Conservation (phyloP, 2,329 filamentous ascomycete species). For the Pseudonectria foliicola region DNA sequence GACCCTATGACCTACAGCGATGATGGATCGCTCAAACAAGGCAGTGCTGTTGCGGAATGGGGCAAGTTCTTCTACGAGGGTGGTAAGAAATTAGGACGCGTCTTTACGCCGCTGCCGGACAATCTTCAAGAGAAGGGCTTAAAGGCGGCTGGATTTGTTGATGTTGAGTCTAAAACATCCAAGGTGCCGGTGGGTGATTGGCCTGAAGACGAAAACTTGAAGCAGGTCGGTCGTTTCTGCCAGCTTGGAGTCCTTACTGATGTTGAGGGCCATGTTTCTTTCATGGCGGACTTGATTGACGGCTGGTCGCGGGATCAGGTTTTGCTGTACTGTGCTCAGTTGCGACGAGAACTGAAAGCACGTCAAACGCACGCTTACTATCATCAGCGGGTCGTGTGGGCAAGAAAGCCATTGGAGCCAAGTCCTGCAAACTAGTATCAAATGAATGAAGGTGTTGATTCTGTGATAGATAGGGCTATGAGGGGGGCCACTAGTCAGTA, state of each 20-base stretch:
- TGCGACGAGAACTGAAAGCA: conserved; percentile 23
- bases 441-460: no score
- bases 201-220: conserved; percentile 11
- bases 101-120: conserved; percentile 14
- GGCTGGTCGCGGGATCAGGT: conserved; percentile 29
- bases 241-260: conserved; percentile 28
- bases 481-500: no score
- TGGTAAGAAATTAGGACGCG: conserved; percentile 22
- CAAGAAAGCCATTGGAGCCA: conserved; percentile 15
- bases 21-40: conserved; percentile 21
- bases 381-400: conserved; percentile 21
- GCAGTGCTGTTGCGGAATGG: conserved; percentile 21
- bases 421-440: no score
- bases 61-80: conserved; percentile 21
- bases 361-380: conserved; percentile 24
- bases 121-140: conserved; percentile 13
- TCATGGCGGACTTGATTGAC: conserved; percentile 27
- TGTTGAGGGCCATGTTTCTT: conserved; percentile 26
- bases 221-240: conserved; percentile 19
- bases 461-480: no score
- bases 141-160: conserved; percentile 13
- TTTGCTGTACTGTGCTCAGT: conserved; percentile 24
- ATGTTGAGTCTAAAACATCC: conserved; percentile 14
- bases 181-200: conserved; percentile 15
- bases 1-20: conserved; percentile 21